Evolutionary conservation across 1,284 basidiomycete species (phyloP).

Genomic region (Takashimella tepidaria): DNA sequence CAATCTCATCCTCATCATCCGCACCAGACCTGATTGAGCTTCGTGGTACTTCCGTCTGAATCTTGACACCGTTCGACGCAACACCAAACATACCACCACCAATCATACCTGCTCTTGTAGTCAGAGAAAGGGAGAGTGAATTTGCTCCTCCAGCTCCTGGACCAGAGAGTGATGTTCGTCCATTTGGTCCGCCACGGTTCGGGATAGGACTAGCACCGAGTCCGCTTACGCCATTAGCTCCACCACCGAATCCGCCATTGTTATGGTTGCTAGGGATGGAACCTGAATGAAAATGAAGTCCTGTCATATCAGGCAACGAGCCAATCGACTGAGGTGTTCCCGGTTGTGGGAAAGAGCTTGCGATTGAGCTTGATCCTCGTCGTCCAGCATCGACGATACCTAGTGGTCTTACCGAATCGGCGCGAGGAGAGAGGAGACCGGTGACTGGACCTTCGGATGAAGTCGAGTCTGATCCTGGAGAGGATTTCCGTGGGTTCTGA

Average conservation of each 20-base stretch:
- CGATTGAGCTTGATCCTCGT: constrained; percentile 15
- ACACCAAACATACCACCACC: constrained; percentile 40
- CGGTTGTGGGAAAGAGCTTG: constrained; percentile 22
- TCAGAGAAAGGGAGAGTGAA: constrained; percentile 15
- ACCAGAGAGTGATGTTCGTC: neutral
- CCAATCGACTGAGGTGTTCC: constrained; percentile 30
- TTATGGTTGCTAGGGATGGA: constrained; percentile 11
- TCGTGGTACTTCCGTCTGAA: constrained; percentile 26
- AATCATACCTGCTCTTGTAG: constrained; percentile 34
- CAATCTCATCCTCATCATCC: constrained; percentile 38
- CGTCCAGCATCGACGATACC: constrained; percentile 12
- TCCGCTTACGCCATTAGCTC: neutral
- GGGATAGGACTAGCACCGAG: constrained; percentile 23
- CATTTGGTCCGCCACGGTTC: constrained; percentile 12
- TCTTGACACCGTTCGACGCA: constrained; percentile 9
- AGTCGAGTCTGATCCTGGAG: constrained; percentile 40
- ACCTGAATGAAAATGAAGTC: constrained; percentile 33
- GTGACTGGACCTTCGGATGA: constrained; percentile 32
- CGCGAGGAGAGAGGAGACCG: constrained; percentile 8
- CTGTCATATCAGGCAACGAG: constrained; percentile 38
- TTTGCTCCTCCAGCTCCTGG: neutral
- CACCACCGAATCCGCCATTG: neutral
- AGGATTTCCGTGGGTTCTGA: constrained; percentile 32
- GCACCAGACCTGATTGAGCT: constrained; percentile 32
- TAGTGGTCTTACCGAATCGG: constrained; percentile 7